Conservation (phyloP, 1,139 yeast genomes). For the Suhomyces maxii region DNA sequence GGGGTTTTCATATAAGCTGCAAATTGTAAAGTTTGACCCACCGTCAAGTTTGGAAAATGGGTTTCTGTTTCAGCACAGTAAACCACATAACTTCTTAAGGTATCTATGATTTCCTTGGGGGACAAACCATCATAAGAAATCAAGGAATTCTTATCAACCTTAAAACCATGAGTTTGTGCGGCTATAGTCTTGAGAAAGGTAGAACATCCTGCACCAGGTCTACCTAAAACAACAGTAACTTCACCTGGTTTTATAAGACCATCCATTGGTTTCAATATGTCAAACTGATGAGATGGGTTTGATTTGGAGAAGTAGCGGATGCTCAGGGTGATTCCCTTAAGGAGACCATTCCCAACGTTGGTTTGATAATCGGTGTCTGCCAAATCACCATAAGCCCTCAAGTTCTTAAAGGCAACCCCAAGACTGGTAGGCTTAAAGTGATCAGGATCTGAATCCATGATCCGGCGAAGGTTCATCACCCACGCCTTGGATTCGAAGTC, state of each 20-base stretch:
- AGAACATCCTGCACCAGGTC: conserved; percentile 16
- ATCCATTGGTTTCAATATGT: conserved; percentile 13
- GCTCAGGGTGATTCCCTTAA: conserved; percentile 6
- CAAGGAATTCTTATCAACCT: conserved; percentile 5
- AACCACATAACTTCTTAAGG: conserved; percentile 68
- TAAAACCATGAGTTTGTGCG: conserved; percentile 12
- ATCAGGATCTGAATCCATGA: conserved; percentile 19
- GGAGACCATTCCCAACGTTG: conserved; percentile 16
- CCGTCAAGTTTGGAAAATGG: conserved; percentile 74
- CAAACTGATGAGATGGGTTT: conserved; percentile 4
- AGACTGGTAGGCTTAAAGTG: conserved; percentile 21
- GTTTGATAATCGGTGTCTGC: conserved; percentile 12
- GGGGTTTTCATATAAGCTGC: conserved; percentile 71
- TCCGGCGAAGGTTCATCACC: conserved; percentile 26
- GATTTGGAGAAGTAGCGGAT: conserved; percentile 5
- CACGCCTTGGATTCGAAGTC: conserved; percentile 23
- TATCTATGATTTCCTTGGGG: conserved; percentile 46
- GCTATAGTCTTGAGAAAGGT: conserved; percentile 13
- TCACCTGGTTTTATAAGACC: conserved; percentile 13
- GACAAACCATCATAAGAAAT: conserved; percentile 49
- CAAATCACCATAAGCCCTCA: conserved; percentile 20
- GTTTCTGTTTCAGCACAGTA: conserved; percentile 72
- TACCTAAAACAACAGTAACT: conserved; percentile 13
- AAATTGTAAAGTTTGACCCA: conserved; percentile 65
- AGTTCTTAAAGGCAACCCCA: conserved; percentile 20